Base-by-base conservation (phyloP, 2,329 filamentous ascomycete species). In the Cryphonectria carpinicola region DNA sequence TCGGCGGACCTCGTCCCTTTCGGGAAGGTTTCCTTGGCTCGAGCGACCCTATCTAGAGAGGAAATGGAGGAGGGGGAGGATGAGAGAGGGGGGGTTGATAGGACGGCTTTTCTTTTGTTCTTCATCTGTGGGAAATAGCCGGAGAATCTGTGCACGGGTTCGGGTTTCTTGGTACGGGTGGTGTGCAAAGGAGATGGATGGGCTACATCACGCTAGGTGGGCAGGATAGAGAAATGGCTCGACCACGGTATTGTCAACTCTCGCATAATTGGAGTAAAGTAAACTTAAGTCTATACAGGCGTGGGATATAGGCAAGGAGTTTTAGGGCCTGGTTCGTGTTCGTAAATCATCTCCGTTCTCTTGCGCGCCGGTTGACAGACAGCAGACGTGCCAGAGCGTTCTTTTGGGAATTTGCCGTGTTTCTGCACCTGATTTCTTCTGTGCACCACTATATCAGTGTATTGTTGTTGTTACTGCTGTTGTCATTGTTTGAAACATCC, bases 21-120 rank as follows among this genome's bases (percentile, higher is more conserved):
- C 28, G n/a, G 65, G 65, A 67, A 67, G 65, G 65, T 67, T 37
- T 67, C 65, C 39, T 67, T 61, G 54, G 65, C 8, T 25, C 13
- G 25, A 28, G n/a, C 17, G 25, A 19, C 63, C 39, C 63, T 5
- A 32, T 32, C 25, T 25, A 14, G n/a, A 5, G 11, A 25, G 10
- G 37, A 5, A 5, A 43, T 7, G 25, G 13, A 25, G 14, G n/a
- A 49, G 39, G 39, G 39, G 39, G 19, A 10, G 28, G 39, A 14
- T 14, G 28, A 8, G 35, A 32, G 22, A 39, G 2, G 41, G 63
- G 63, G 41, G 41, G 28, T 65, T 52, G 41, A 65, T 65, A 52
- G 63, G 41, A 65, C 61, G 61, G 61, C 61, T 46, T 46, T 64
- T 64, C 39, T 64, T 19, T 0, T 43, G 2, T 37, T 25, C 22